Evolutionary conservation across 2,329 filamentous ascomycete genomes (phyloP).

Genomic region (Podosphaera xanthii): DNA sequence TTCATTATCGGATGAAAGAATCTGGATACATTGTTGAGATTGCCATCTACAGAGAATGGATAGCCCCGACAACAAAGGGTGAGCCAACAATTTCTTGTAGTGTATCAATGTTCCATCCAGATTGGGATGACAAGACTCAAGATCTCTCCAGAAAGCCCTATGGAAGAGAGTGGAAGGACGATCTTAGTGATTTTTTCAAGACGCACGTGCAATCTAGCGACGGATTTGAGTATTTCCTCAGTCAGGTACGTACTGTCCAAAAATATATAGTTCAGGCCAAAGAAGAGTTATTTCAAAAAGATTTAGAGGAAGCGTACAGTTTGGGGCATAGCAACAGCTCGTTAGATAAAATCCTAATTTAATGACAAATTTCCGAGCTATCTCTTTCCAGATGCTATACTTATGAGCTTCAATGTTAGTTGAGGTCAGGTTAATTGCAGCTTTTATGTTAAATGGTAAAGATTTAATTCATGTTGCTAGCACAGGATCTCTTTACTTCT

Average conservation of each 20-base stretch:
- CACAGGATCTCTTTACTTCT: conserved; percentile 1
- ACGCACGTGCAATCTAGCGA: conserved; percentile 2
- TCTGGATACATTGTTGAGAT: conserved; percentile 13
- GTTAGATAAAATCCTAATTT: not conserved
- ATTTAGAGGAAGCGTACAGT: not conserved
- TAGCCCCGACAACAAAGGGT: conserved; percentile 4
- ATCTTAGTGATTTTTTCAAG: conserved; percentile 10
- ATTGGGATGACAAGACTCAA: conserved; percentile 13
- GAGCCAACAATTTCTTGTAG: conserved; percentile 9
- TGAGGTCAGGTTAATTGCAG: not conserved
- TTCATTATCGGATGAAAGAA: conserved; percentile 8
- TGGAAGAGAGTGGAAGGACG: conserved; percentile 8
- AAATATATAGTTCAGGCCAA: conserved; percentile 3
- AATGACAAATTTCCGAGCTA: not conserved
- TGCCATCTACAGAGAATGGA: conserved; percentile 14
- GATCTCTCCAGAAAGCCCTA: conserved; percentile 8
- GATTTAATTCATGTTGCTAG: conserved; percentile 2
- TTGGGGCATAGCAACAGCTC: not conserved
- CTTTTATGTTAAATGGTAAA: no score
- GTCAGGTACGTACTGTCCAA: conserved; percentile 7
- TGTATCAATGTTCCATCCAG: conserved; percentile 12
- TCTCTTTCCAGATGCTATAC: not conserved
- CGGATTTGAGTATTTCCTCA: conserved; percentile 8
- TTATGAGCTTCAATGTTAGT: not conserved
- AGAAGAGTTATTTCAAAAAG: not conserved